Base-by-base conservation (phyloP, 148 eudicot species). In the Amaranthus cruentus region DNA sequence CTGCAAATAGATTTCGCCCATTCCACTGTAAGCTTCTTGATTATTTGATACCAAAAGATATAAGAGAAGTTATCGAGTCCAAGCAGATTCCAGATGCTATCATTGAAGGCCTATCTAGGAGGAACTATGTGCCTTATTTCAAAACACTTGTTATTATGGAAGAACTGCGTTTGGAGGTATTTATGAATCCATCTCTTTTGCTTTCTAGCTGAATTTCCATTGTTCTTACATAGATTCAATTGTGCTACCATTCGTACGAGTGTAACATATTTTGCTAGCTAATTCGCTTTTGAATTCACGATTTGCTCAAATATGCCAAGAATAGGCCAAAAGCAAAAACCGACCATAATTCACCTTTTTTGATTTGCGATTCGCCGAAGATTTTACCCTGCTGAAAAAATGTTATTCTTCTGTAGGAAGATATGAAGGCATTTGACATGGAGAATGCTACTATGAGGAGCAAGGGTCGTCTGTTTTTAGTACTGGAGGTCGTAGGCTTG, bases 401-500 rank as follows among this genome's bases (percentile, higher is more conserved):
- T 18, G 53, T 15, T 38, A 3, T 68, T 57, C 75, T 65, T 71
- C 66, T 81, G 43, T 84, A 95, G 99, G 94, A 92, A 72, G 91
- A 90, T 64, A 87, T 95, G 82, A 77, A 83, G 75, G 83, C 79
- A 21, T 95, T 90, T 73, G 83, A 90, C 64, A 90, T 95, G 97
- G 90, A 95, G 72, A 21, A 63, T 50, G 86, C 85, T n/a, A 47
- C 80, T 12, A 75, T 95, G 85, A 87, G 74, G 76, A 83, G 74
- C 49, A 87, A 72, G 79, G 86, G 88, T 49, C 71, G 62, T 59
- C 82, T 75, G 13, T 84, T 80, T 49, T 78, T 95, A 76, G 70
- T 84, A 67, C 87, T 95, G 48, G 92, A 92, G 85, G 97, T 95
- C 56, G 94, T 91, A 38, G 98, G 98, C 66, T 79, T 93, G 70